Base-by-base conservation (phyloP, 1,284 basidiomycete genomes). In the Moniliella sp. region DNA sequence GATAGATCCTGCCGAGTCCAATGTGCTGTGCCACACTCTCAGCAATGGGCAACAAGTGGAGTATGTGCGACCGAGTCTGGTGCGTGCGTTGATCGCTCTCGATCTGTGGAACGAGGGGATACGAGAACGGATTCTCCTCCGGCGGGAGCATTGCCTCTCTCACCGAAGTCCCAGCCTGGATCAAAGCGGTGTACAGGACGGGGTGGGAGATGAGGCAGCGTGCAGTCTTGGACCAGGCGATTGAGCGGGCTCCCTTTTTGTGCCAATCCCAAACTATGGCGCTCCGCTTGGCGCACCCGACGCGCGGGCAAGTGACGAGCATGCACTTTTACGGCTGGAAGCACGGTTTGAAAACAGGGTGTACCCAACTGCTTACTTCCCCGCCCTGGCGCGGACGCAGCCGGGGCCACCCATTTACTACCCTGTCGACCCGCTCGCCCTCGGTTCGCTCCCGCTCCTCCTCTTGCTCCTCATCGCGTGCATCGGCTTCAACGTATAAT, bases 241-340 rank as follows among this genome's bases (percentile, higher is more conserved):
- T 91, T 13, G 91, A 97, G 63, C 83, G 91, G 46, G 88, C 88
- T 25, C 84, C 91, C 1, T 99, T 79, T 67, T 93, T 97, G 63
- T 91, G 86, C 67, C 88, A 99, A 66, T 59, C 58, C 36, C 69
- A 71, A 57, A 67, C 66, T 32, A 63, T 99, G 60, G 97, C 97
- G 64, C 74, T 99, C 37, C 88, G 97, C 63, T 65, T 99, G 28
- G 74, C 81, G 54, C 70, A 78, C 33, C 88, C 88, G 29, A 86
- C 83, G 7, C 71, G 78, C 45, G 81, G 81, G n/a, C 91, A 99
- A 64, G 68, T 99, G 36, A 50, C 50, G 13, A 50, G 79, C 48
- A 97, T 94, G 88, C 91, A 97, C 67, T 99, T 97, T 66, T 94
- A 97, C 63, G 88, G 86, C 15, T 97, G 88, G 91, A 91, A 91